A percentile compares a stretch with the other conserved stretches of the same genome.
Evolutionary conservation across 164 flowering plant genomes (phyloP).

Genomic region (Pachysandra terminalis): DNA sequence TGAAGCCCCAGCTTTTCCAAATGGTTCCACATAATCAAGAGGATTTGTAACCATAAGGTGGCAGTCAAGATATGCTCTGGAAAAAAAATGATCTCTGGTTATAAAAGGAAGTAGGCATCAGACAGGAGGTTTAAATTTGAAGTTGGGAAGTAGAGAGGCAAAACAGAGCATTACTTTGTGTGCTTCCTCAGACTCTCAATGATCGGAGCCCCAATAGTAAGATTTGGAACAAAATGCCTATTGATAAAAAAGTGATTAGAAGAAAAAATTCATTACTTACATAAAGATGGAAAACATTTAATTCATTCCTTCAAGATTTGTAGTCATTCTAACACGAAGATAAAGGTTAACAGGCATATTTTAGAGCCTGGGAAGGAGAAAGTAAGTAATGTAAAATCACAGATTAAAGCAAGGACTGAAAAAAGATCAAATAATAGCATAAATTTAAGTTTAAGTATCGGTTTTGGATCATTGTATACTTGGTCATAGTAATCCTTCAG

Average conservation of each 20-base stretch:
- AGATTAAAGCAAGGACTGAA: no score
- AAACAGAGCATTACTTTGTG: slow-evolving; percentile 51
- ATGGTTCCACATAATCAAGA: slow-evolving; percentile 86
- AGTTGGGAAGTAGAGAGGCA: not conserved
- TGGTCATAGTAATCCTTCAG: no score
- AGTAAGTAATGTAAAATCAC: no score
- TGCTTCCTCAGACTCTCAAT: slow-evolving; percentile 93
- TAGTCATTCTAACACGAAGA: not conserved
- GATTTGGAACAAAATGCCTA: slow-evolving; percentile 98
- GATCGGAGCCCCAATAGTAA: slow-evolving; percentile 95
- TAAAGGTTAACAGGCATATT: no score
- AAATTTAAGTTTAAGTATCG: no score
- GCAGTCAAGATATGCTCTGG: slow-evolving; percentile 91
- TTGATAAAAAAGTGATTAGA: slow-evolving; percentile 9
- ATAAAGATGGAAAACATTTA: not conserved
- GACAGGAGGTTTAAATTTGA: not conserved
- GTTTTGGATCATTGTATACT: no score
- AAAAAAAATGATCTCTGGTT: slow-evolving; percentile 6
- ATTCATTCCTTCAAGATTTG: not conserved
- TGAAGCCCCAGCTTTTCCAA: slow-evolving; percentile 96
- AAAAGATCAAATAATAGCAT: no score
- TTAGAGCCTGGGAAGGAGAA: no score
- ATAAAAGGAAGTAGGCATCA: not conserved
- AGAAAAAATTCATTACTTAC: not conserved
- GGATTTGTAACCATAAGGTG: slow-evolving; percentile 99